Base-by-base conservation (phyloP, 345 rosid species). In the Salix udensis region DNA sequence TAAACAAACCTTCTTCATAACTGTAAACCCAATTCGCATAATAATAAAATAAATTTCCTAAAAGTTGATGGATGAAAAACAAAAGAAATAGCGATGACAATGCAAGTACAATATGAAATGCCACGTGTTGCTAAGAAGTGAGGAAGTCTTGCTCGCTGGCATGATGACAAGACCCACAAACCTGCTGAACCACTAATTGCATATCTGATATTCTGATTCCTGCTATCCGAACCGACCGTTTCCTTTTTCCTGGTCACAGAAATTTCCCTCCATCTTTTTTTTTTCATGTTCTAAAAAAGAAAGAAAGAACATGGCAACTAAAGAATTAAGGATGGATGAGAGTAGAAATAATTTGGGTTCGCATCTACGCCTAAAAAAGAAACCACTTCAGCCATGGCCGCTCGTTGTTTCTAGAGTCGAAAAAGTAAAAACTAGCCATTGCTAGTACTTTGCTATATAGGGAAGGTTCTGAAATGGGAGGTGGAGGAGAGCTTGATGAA, bases 321-420 rank as follows among this genome's bases (percentile, higher is more conserved):
- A 42, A 24, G 36, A 48, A 21, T n/a, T 18, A 55, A 23, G 55
- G 55, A 44, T 44, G 16, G 58, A 3, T 18, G 16, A 13, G 19
- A 2, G 13, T 12, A 67, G 37, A 16, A 40, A 11, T 3, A 4
- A 10, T 64, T 28, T 64, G 13, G 13, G 40, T 19, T 26, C 10
- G 26, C 30, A 16, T 73, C 64, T 23, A 71, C 24, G 18, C 7
- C 31, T 2, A 62, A 73, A 23, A 31, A n/a, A 19, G 30, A 76
- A 68, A 24, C 19, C 12, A 39, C 19, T n/a, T 39, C n/a, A 72
- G 67, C 58, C 44, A 53, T 67, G 58, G 55, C 81, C 81, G 52
- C 58, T 26, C 73, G 46, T 58, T 34, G 37, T 34, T 34, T 34
- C 37, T 34, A 34, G 37, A 34, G 37, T 34, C 37, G 37, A 39